Conservation (phyloP, 2,329 filamentous ascomycete species). For the Penicillium sp. region DNA sequence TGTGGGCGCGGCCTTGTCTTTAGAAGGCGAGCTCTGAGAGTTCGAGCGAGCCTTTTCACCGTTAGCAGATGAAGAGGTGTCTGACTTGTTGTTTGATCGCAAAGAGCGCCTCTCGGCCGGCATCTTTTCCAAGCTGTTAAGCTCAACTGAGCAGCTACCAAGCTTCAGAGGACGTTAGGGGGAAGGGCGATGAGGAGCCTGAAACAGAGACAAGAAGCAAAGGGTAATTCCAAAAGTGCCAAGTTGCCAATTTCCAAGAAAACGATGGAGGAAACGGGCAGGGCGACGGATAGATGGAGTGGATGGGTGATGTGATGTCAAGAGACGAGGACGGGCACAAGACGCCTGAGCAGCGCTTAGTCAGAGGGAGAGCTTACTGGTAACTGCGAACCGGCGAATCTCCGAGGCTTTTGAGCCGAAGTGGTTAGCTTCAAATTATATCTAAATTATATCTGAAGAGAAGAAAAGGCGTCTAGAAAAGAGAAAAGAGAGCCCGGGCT, state of each 20-base stretch:
- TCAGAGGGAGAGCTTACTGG: constrained; percentile 29
- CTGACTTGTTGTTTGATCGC: constrained; percentile 46
- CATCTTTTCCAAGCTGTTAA: constrained; percentile 39
- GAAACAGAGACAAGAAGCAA: constrained; percentile 13
- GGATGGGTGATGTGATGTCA: constrained; percentile 40
- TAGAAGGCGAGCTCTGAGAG: constrained; percentile 42
- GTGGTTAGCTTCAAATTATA: no score
- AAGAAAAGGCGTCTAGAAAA: neutral
- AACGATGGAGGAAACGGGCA: constrained; percentile 16
- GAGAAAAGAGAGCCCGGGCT: neutral
- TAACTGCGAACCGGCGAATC: constrained; percentile 7
- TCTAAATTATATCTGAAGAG: no score
- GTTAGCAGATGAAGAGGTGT: constrained; percentile 45
- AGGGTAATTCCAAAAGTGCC: constrained; percentile 9
- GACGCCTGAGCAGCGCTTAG: constrained; percentile 33
- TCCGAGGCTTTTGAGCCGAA: neutral
- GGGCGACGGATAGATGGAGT: constrained; percentile 19
- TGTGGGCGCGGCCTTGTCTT: constrained; percentile 44
- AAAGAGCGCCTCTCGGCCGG: constrained; percentile 45
- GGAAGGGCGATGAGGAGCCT: constrained; percentile 15
- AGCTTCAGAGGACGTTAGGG: constrained; percentile 29
- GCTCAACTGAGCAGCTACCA: constrained; percentile 29
- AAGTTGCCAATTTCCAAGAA: constrained; percentile 9
- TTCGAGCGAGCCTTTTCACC: constrained; percentile 43
- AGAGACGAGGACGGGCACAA: constrained; percentile 32